A percentile compares a stretch with the other conserved stretches of the same genome.
Conservation (phyloP, 768 basidiomycete species). For the Lactarius indigo region DNA sequence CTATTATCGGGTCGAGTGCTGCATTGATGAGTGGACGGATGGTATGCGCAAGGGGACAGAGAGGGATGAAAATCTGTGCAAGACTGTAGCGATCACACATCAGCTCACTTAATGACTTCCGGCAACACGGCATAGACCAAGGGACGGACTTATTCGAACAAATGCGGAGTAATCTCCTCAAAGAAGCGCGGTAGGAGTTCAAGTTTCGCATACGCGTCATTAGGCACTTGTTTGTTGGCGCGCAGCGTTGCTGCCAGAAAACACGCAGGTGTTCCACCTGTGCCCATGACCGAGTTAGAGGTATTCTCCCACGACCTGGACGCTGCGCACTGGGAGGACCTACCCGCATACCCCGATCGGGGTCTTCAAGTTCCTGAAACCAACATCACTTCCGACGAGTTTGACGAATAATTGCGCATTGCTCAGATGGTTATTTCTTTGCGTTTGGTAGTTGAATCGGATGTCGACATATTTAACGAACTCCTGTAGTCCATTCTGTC, state of each 20-base stretch:
- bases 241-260: not conserved
- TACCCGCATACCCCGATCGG: not conserved
- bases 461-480: not conserved
- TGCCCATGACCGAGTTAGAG: not conserved
- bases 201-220: not conserved
- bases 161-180: not conserved
- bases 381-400: not conserved
- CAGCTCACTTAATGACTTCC: not conserved
- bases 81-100: constrained; percentile 1
- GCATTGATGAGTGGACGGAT: constrained; percentile 13
- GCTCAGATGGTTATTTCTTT: not conserved
- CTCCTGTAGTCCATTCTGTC: not conserved
- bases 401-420: not conserved
- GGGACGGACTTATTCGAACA: not conserved
- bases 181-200: constrained; percentile 10
- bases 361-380: not conserved
- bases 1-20: constrained; percentile 11
- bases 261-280: constrained; percentile 1
- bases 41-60: not conserved
- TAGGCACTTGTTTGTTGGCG: not conserved
- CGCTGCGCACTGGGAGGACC: not conserved
- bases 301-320: not conserved
- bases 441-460: not conserved
- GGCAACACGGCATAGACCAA: not conserved
- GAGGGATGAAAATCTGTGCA: constrained; percentile 1